Percentiles rank a stretch among this genome's conserved stretches.
Evolutionary conservation across 1,284 basidiomycete genomes (phyloP).

Genomic region (Pseudozyma sp.): DNA sequence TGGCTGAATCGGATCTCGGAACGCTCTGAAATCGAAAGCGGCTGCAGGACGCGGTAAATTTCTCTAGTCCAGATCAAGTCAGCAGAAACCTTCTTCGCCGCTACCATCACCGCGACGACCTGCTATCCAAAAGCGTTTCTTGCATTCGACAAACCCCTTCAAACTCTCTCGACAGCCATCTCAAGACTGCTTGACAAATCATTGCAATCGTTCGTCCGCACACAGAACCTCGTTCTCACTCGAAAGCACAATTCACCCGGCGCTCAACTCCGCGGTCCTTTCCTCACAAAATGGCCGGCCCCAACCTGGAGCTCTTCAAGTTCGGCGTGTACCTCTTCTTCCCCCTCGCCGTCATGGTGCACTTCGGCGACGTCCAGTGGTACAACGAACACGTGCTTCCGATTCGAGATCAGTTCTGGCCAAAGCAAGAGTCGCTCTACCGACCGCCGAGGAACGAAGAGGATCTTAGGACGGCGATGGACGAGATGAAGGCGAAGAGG

Average conservation of each 20-base stretch:
- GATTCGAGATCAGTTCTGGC: conserved; percentile 63
- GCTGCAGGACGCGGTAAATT: conserved; percentile 6
- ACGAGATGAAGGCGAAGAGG: conserved; percentile 50
- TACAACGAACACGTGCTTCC: conserved; percentile 83
- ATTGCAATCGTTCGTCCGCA: no score
- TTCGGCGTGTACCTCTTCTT: conserved; percentile 78
- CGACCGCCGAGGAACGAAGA: conserved; percentile 48
- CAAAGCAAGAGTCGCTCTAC: conserved; percentile 53
- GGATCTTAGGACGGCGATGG: conserved; percentile 47
- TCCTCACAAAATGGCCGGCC: conserved; percentile 75
- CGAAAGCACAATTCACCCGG: background rate
- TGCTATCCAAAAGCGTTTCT: no score
- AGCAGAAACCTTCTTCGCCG: conserved; percentile 1
- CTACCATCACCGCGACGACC: background rate
- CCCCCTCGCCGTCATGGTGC: conserved; percentile 83
- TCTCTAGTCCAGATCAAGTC: background rate
- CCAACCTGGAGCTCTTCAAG: conserved; percentile 73
- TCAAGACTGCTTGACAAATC: no score
- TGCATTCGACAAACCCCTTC: no score
- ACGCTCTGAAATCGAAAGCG: background rate
- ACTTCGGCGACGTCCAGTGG: conserved; percentile 91
- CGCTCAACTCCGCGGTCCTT: background rate
- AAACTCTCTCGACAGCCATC: no score
- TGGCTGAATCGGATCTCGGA: conserved; percentile 10
- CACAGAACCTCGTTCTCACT: background rate